Evolutionary conservation across 2,329 filamentous ascomycete genomes (phyloP).

Genomic region (Trichoderma sp.): DNA sequence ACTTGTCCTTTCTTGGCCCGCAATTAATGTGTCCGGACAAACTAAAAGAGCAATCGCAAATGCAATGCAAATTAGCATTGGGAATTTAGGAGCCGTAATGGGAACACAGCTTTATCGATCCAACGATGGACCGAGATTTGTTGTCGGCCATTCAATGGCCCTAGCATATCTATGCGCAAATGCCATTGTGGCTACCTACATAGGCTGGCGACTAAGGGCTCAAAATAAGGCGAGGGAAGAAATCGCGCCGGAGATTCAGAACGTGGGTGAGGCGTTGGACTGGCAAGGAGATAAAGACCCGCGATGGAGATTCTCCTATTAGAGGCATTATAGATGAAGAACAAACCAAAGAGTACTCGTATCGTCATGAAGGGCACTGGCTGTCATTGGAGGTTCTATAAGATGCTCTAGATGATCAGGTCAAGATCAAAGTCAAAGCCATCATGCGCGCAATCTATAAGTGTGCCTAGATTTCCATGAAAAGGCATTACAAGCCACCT

Average conservation of each 20-base stretch:
- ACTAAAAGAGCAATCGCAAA: conserved; percentile 67
- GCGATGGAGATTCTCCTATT: conserved; percentile 65
- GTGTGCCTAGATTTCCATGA: background rate
- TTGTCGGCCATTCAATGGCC: conserved; percentile 65
- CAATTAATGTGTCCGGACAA: conserved; percentile 68
- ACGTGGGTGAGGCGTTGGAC: conserved; percentile 48
- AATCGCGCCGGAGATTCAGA: conserved; percentile 41
- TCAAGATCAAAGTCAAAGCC: background rate
- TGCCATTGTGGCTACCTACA: conserved; percentile 23
- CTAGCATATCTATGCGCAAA: conserved; percentile 59
- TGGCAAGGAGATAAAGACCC: conserved; percentile 62
- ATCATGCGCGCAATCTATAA: background rate
- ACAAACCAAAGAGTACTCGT: background rate
- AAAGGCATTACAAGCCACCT: background rate
- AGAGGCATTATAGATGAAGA: background rate
- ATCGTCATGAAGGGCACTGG: background rate
- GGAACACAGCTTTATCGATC: conserved; percentile 68
- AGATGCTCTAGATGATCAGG: background rate
- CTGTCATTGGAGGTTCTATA: background rate
- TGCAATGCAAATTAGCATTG: conserved; percentile 65
- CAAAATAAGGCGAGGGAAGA: conserved; percentile 56
- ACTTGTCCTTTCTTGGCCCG: conserved; percentile 65
- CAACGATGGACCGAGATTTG: conserved; percentile 58
- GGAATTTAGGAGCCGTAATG: conserved; percentile 65
- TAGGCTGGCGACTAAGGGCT: conserved; percentile 53